phyloP scores from a whole-genome alignment of 1,284 basidiomycete genomes.

The Phylloboletellus chloephorus region DNA sequence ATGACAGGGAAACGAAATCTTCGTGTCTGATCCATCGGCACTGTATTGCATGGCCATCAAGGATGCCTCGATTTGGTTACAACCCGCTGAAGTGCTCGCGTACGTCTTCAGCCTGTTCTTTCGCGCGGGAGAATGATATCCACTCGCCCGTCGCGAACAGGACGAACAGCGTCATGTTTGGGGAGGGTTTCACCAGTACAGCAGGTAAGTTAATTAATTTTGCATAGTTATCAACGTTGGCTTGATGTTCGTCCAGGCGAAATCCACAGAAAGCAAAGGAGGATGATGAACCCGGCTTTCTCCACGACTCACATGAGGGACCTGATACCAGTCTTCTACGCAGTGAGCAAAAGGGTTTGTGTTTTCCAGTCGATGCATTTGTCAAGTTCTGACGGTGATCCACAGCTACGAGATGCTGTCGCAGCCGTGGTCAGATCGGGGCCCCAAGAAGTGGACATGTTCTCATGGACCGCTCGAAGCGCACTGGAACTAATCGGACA shows the following conservation, averaged over 20 bases:
- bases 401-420: constrained; percentile 6
- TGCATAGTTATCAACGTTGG: background rate
- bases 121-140: background rate
- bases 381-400: background rate
- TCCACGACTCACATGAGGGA: constrained; percentile 37
- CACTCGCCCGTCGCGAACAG: background rate
- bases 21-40: constrained; percentile 2
- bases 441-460: constrained; percentile 37
- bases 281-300: constrained; percentile 43
- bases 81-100: constrained; percentile 1
- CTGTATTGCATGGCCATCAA: constrained; percentile 1
- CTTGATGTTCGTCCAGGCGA: constrained; percentile 29
- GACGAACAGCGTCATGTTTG: constrained; percentile 1
- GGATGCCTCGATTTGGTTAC: background rate
- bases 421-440: constrained; percentile 6
- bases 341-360: constrained; percentile 25
- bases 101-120: background rate
- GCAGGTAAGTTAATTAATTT: background rate
- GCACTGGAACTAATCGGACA: constrained; percentile 45
- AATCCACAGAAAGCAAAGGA: constrained; percentile 41
- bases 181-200: constrained; percentile 1
- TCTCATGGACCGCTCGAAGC: constrained; percentile 43
- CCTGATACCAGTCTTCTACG: constrained; percentile 38
- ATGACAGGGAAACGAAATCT: constrained; percentile 1
- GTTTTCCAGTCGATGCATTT: background rate